These are phyloP conservation scores for Umbilicaria muhlenbergii DNA, from an alignment of 495 filamentous ascomycete genomes.

Conservation along the genomic window DNA sequence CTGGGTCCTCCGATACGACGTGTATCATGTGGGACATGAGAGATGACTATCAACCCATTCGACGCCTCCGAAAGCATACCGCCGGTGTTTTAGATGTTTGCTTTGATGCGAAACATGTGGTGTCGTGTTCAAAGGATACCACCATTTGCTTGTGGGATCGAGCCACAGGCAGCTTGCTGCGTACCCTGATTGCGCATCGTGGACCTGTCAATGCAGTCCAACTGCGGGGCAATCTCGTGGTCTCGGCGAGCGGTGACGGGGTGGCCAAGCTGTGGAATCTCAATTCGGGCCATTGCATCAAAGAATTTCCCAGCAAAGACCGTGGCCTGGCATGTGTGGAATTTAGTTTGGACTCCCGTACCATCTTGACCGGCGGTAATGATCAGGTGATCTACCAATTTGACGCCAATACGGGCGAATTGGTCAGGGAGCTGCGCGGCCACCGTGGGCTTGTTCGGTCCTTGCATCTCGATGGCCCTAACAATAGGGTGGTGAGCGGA, in stretches of 20 bases:
- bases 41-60: constrained; percentile 58
- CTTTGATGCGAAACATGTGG: constrained; percentile 80
- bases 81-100: constrained; percentile 86
- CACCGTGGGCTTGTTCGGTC: constrained; percentile 74
- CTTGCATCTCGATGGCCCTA: constrained; percentile 71
- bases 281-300: constrained; percentile 64
- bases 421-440: constrained; percentile 58
- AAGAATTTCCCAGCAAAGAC: constrained; percentile 73
- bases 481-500: constrained; percentile 71
- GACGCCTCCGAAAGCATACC: constrained; percentile 57
- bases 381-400: constrained; percentile 89
- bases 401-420: constrained; percentile 76
- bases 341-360: constrained; percentile 79
- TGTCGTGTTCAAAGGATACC: constrained; percentile 90
- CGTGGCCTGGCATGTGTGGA: constrained; percentile 91
- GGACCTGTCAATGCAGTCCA: constrained; percentile 95
- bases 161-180: constrained; percentile 51
- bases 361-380: constrained; percentile 84
- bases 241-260: constrained; percentile 86
- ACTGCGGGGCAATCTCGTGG: constrained; percentile 76
- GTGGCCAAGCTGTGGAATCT: constrained; percentile 91
- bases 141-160: constrained; percentile 91
- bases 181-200: constrained; percentile 63
- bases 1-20: constrained; percentile 80
- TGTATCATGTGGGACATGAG: constrained; percentile 85